Evolutionary conservation across 2,329 filamentous ascomycete genomes (phyloP).

Genomic region (Emergomyces orientalis): DNA sequence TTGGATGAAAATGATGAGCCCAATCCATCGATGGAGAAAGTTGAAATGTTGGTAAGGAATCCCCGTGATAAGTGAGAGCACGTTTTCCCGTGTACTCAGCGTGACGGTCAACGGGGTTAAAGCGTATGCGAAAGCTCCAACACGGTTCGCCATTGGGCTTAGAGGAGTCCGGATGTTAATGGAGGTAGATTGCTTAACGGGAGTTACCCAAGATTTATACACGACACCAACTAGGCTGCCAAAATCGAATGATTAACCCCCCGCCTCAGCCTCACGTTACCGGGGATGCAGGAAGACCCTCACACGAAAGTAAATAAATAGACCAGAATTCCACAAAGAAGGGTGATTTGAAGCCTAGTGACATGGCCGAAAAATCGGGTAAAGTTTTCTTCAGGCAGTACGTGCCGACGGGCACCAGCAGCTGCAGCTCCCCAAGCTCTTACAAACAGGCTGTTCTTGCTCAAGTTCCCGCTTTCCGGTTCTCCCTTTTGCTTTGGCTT

Average conservation of each 20-base stretch:
- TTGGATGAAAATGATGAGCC: conserved; percentile 63
- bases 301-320: conserved; percentile 60
- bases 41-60: conserved; percentile 69
- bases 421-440: conserved; percentile 33
- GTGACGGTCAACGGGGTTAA: conserved; percentile 62
- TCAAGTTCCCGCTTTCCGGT: conserved; percentile 21
- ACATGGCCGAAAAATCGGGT: conserved; percentile 55
- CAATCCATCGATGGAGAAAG: conserved; percentile 68
- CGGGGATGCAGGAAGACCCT: conserved; percentile 6
- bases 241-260: conserved; percentile 7
- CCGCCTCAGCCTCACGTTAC: neutral
- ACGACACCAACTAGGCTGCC: conserved; percentile 51
- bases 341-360: conserved; percentile 57
- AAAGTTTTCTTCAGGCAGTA: conserved; percentile 56
- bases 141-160: conserved; percentile 58
- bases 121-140: conserved; percentile 64
- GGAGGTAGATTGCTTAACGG: conserved; percentile 49
- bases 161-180: conserved; percentile 58
- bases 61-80: conserved; percentile 61
- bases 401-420: conserved; percentile 40
- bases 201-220: conserved; percentile 62
- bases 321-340: conserved; percentile 47
- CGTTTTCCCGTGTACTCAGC: conserved; percentile 58
- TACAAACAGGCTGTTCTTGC: no score
- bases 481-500: conserved; percentile 19